Conservation (phyloP, 148 eudicot genomes). For the Salicornia ramosissima region DNA sequence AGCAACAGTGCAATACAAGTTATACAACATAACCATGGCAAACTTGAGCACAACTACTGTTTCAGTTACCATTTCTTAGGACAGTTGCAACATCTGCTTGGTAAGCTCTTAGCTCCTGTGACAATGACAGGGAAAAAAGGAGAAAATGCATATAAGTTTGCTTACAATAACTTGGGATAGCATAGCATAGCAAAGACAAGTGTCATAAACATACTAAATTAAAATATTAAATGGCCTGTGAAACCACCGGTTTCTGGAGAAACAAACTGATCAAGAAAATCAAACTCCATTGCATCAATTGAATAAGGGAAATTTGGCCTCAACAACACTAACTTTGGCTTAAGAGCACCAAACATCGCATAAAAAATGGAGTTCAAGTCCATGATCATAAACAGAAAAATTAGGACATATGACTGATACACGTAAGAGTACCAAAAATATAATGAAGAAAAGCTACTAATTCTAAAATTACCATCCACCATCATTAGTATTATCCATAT, state of each 20-base stretch:
- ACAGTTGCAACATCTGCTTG: constrained; percentile 99
- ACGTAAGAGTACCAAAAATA: too few relatives aligned
- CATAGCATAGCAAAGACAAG: background rate
- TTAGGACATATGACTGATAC: too few relatives aligned
- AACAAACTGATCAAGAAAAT: too few relatives aligned
- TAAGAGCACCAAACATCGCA: background rate
- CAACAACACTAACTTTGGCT: too few relatives aligned
- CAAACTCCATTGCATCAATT: too few relatives aligned
- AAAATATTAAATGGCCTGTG: background rate
- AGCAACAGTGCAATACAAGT: background rate
- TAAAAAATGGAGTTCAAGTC: background rate
- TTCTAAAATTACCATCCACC: too few relatives aligned
- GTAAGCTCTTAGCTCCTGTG: constrained; percentile 94
- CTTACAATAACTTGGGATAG: background rate
- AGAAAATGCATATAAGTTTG: background rate
- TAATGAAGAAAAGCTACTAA: too few relatives aligned
- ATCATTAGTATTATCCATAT: background rate
- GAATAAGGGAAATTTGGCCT: too few relatives aligned
- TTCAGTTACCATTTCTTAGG: constrained; percentile 74
- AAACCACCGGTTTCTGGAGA: background rate
- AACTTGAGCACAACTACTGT: background rate
- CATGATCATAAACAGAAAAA: background rate
- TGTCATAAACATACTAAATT: background rate
- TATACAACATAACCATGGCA: background rate
- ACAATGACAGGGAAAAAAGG: constrained; percentile 9